Percentiles rank a stretch among this genome's conserved stretches.
phyloP scores from a whole-genome alignment of 1,139 yeast species.

The Torulaspora globosa region DNA sequence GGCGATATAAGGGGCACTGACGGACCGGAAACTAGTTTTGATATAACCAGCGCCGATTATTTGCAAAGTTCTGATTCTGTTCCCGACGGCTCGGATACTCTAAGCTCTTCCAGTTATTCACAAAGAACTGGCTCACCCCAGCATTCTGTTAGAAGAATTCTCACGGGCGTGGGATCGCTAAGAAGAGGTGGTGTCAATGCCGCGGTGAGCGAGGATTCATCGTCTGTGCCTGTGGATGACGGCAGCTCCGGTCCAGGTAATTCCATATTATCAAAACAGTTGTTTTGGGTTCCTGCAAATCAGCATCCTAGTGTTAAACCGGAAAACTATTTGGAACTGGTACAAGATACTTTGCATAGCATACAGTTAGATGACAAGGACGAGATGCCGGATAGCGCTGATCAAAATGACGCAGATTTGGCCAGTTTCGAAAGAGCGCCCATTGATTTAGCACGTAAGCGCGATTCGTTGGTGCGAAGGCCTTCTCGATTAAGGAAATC shows the following conservation, averaged over 20 bases:
- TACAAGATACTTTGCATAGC: slow-evolving; percentile 74
- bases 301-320: slow-evolving; percentile 93
- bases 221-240: slow-evolving; percentile 2
- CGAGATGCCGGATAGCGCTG: slow-evolving; percentile 7
- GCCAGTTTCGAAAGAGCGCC: slow-evolving; percentile 10
- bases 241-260: slow-evolving; percentile 6
- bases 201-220: slow-evolving; percentile 12
- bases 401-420: slow-evolving; percentile 7
- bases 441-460: slow-evolving; percentile 11
- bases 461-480: slow-evolving; percentile 31
- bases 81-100: slow-evolving; percentile 12
- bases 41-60: slow-evolving; percentile 25
- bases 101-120: not conserved
- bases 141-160: slow-evolving; percentile 14
- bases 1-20: slow-evolving; percentile 13
- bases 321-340: slow-evolving; percentile 79
- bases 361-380: slow-evolving; percentile 40
- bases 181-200: slow-evolving; percentile 18
- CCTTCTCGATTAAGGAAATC: slow-evolving; percentile 37
- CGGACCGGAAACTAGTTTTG: slow-evolving; percentile 22
- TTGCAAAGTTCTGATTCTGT: slow-evolving; percentile 10
- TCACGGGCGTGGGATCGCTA: slow-evolving; percentile 24
- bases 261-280: slow-evolving; percentile 33
- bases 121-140: slow-evolving; percentile 2
- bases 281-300: slow-evolving; percentile 92